These are phyloP conservation scores for Pythium dissotocum DNA, from an alignment of 352 stramenopile species.

Conservation along the genomic window DNA sequence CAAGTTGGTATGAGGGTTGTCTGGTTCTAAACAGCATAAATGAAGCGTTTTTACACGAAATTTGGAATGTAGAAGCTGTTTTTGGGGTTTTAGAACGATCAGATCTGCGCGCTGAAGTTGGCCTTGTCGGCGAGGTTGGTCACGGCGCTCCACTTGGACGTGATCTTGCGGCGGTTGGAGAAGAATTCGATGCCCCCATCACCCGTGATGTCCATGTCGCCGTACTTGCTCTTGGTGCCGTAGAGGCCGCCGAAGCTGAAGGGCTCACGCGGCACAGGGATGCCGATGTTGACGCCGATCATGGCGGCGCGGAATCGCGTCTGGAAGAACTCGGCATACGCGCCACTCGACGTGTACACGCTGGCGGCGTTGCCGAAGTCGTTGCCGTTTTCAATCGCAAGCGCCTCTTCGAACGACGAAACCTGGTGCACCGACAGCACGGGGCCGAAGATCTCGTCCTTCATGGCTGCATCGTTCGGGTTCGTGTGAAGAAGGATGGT, in stretches of 20 bases:
- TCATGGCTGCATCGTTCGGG: conserved; percentile 85
- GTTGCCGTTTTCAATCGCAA: conserved; percentile 96
- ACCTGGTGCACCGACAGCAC: conserved; percentile 92
- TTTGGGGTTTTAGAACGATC: conserved; percentile 11
- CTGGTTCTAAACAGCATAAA: conserved; percentile 8
- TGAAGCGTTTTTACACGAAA: not conserved
- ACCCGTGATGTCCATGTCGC: conserved; percentile 98
- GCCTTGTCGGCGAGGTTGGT: conserved; percentile 52
- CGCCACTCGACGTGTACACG: conserved; percentile 95
- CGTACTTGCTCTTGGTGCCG: conserved; percentile 96
- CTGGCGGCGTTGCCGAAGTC: conserved; percentile 97
- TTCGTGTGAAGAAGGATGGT: conserved; percentile 94
- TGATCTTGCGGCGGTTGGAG: conserved; percentile 97
- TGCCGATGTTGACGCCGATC: conserved; percentile 97
- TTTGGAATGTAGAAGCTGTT: not conserved
- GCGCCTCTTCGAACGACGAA: conserved; percentile 90
- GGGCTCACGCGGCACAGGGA: conserved; percentile 93
- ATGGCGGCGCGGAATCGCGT: conserved; percentile 91
- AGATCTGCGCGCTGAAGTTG: conserved; percentile 77
- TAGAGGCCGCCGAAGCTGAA: conserved; percentile 98
- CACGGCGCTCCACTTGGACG: conserved; percentile 89
- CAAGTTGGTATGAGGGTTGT: not conserved
- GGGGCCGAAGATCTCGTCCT: conserved; percentile 97
- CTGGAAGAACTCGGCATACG: conserved; percentile 94
- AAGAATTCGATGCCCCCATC: conserved; percentile 98